Conservation (phyloP, 768 basidiomycete species). For the Collybiopsis confluens region DNA sequence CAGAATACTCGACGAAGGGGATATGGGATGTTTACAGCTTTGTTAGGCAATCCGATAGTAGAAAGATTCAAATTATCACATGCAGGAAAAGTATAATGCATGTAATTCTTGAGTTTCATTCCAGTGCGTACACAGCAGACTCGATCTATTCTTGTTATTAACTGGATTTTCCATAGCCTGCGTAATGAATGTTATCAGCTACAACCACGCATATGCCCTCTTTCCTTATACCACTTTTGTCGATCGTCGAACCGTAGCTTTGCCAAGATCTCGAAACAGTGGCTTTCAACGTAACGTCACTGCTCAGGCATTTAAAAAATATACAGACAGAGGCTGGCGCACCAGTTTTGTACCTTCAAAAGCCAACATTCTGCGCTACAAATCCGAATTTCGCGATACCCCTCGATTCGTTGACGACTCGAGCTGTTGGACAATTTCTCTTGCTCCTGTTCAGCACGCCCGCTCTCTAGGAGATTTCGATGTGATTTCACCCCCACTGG, state of each 20-base stretch:
- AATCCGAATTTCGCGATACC: slow-evolving; percentile 15
- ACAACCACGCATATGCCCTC: slow-evolving; percentile 34
- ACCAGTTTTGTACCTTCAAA: slow-evolving; percentile 11
- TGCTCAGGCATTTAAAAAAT: slow-evolving; percentile 31
- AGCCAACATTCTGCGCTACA: not conserved
- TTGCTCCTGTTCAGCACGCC: slow-evolving; percentile 12
- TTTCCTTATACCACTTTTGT: slow-evolving; percentile 40
- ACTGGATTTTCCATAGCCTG: slow-evolving; percentile 21
- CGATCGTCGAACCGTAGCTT: not conserved
- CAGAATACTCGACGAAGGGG: not conserved
- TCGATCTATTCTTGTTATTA: not conserved
- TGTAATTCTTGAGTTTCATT: slow-evolving; percentile 42
- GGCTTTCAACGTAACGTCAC: no score
- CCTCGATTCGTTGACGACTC: slow-evolving; percentile 28
- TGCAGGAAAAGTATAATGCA: slow-evolving; percentile 27
- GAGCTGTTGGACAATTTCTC: slow-evolving; percentile 24
- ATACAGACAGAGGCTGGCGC: slow-evolving; percentile 32
- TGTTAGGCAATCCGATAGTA: slow-evolving; percentile 12
- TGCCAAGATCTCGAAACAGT: slow-evolving; percentile 4
- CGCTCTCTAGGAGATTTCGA: not conserved
- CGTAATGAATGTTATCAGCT: slow-evolving; percentile 42
- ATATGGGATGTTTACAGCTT: slow-evolving; percentile 25
- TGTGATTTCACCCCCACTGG: not conserved
- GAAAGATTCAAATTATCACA: slow-evolving; percentile 39
- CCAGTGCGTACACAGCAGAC: slow-evolving; percentile 29